Conservation (phyloP, 148 eudicot genomes). For the Silene uniflora region DNA sequence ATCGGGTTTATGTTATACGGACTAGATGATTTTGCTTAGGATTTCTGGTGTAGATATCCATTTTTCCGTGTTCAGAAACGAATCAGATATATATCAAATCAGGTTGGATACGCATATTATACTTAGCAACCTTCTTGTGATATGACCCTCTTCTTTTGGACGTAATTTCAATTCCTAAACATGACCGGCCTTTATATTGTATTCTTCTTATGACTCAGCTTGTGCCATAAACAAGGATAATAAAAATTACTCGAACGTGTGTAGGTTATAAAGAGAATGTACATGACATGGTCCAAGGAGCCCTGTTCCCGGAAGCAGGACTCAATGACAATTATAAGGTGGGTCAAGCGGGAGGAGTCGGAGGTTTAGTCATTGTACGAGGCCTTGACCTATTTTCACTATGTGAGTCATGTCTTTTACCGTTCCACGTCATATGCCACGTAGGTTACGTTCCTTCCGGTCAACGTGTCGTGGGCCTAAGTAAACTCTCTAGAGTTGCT, state of each 20-base stretch:
- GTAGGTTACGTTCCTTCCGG: slow-evolving; percentile 89
- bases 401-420: slow-evolving; percentile 88
- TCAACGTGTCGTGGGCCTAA: slow-evolving; percentile 80
- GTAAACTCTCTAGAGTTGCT: slow-evolving; percentile 93
- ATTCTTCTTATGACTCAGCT: too few relatives aligned
- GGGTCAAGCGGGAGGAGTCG: slow-evolving; percentile 91
- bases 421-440: slow-evolving; percentile 91
- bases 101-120: too few relatives aligned
- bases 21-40: too few relatives aligned
- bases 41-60: too few relatives aligned
- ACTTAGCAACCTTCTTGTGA: too few relatives aligned
- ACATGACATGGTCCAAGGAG: slow-evolving; percentile 78
- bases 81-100: too few relatives aligned
- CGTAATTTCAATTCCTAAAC: too few relatives aligned
- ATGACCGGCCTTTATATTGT: too few relatives aligned
- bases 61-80: too few relatives aligned
- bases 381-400: slow-evolving; percentile 88
- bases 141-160: too few relatives aligned
- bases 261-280: slow-evolving; percentile 68
- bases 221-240: too few relatives aligned
- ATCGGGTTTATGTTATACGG: too few relatives aligned
- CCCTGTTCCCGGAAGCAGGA: slow-evolving; percentile 91
- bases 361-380: slow-evolving; percentile 84
- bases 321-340: slow-evolving; percentile 33
- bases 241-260: background rate